Evolutionary conservation across 177 flowering plant genomes (phyloP), one percentile per base, ranked within the genome.

Genomic region (Vitis hybrid): DNA sequence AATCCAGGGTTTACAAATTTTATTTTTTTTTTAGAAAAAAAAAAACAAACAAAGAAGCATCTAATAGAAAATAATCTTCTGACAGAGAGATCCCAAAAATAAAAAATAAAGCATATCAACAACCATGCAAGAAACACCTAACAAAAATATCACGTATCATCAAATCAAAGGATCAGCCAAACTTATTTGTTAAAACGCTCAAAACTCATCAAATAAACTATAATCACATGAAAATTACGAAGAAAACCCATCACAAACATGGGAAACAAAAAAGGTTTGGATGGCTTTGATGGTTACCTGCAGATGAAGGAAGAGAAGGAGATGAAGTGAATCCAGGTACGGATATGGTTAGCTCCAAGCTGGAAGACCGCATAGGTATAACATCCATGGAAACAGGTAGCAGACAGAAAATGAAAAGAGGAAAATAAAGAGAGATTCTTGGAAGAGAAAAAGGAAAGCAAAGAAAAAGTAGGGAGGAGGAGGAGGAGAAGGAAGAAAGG

Each of bases 261-360:
- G 17, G 35, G 55, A 14, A 10, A 30, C 11, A 21, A 50, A 27
- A 21, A 21, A 24, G 48, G 11, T 14, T 48, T 35, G 40, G 40
- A 35, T 6, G 40, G 40, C 40, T 35, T 35, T 51, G 27, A 8
- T 27, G 46, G 66, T 74, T 81, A 85, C 89, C 87, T 35, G 40
- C 40, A 19, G 80, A 80, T 2, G 81, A 66, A 59, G 69, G 73
- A 56, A 72, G 55, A 60, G 79, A 67, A 9, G 80, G 60, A 48
- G 82, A 78, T 8, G 86, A 80, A 78, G 93, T 18, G 50, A 81
- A 82, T 49, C 89, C 91, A 19, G 92, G 84, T 11, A 86, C 71
- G 6, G 90, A 87, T 64, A 91, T 91, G 52, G 91, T 82, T 50
- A 91, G 66, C 57, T 91, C 97, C 78, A 91, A 74, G 72, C 81